These are phyloP conservation scores for Metschnikowia cubensis DNA, from an alignment of 805 yeast genomes.

Conservation along the genomic window DNA sequence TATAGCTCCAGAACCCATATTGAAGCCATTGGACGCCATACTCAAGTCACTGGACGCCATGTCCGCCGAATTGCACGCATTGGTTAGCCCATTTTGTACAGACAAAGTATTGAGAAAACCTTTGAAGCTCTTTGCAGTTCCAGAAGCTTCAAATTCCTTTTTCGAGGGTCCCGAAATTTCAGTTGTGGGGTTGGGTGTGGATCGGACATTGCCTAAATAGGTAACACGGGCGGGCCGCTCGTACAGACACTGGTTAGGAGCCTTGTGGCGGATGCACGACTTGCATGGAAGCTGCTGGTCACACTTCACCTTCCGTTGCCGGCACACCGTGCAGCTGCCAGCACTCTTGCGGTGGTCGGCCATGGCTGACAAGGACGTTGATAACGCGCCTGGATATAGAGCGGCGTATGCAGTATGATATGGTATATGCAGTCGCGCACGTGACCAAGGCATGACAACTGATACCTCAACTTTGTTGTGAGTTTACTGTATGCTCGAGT, in stretches of 20 bases:
- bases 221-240: not conserved
- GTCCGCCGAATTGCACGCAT: too few species aligned
- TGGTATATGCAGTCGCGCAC: too few species aligned
- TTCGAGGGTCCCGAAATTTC: too few species aligned
- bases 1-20: too few species aligned
- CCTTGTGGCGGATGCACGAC: conserved; percentile 14
- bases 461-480: too few species aligned
- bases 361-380: not conserved
- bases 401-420: not conserved
- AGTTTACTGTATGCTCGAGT: too few species aligned
- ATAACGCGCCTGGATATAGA: not conserved
- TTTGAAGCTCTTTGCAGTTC: not conserved
- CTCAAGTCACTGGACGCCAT: too few species aligned
- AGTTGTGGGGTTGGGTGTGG: too few species aligned
- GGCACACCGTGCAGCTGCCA: conserved; percentile 9
- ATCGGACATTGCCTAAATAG: not conserved
- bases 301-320: conserved; percentile 17
- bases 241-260: conserved; percentile 13
- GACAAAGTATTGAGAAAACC: too few species aligned
- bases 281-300: conserved; percentile 15
- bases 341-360: not conserved
- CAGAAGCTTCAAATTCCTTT: not conserved
- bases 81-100: too few species aligned
- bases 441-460: too few species aligned
- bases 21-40: too few species aligned